Conservation (phyloP, 2,329 filamentous ascomycete species). For the Emmonsiellopsis sp. region DNA sequence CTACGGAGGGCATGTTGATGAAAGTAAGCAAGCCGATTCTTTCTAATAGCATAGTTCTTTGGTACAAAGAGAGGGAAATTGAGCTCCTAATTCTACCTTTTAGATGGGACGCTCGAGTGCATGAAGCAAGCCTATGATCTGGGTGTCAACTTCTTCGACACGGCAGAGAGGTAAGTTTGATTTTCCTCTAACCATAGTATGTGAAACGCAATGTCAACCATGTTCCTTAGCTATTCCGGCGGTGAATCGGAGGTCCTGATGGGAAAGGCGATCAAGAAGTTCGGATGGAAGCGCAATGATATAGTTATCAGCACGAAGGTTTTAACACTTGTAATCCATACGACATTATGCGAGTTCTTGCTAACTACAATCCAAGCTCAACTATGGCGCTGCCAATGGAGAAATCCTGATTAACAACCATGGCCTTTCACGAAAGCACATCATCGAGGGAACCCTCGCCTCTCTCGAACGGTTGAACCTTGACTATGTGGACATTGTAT, state of each 20-base stretch:
- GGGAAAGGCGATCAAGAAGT: conserved; percentile 48
- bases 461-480: conserved; percentile 54
- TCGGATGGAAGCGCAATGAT: conserved; percentile 50
- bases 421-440: conserved; percentile 61
- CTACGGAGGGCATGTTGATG: conserved; percentile 60
- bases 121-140: conserved; percentile 48
- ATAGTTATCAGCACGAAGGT: conserved; percentile 29
- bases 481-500: conserved; percentile 62
- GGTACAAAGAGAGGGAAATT: background rate
- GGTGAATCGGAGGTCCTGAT: conserved; percentile 48
- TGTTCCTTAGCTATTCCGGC: conserved; percentile 33
- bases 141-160: conserved; percentile 52
- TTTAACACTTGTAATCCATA: background rate
- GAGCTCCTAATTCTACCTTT: background rate
- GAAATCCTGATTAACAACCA: conserved; percentile 57
- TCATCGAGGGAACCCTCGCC: conserved; percentile 56
- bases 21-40: conserved; percentile 35
- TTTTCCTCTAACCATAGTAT: background rate
- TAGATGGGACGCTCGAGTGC: conserved; percentile 24
- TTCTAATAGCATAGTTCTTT: background rate
- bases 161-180: conserved; percentile 37
- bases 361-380: conserved; percentile 35
- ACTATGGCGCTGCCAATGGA: conserved; percentile 55
- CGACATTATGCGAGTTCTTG: background rate
- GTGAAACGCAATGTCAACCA: conserved; percentile 1